Base-by-base conservation (phyloP, 2,329 filamentous ascomycete species). In the Cadophora luteo-olivacea region DNA sequence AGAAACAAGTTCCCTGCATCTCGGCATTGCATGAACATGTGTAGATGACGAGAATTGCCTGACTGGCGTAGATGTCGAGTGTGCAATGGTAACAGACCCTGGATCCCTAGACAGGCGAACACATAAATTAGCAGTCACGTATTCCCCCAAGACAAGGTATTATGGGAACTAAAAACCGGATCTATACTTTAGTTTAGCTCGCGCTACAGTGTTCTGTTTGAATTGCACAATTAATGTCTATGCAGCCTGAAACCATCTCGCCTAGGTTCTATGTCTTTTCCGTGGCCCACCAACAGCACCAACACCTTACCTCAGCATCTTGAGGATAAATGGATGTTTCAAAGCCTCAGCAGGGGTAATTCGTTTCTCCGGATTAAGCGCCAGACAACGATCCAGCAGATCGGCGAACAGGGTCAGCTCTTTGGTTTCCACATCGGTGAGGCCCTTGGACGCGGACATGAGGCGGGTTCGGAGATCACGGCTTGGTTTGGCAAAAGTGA, bases 341-440 rank as follows among this genome's bases (percentile, higher is more conserved):
- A 98, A 82, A 61, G 96, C 96, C 76, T 98, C 94, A 16, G 86
- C 84, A 0, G 96, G 92, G 58, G 92, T 95, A 76, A 96, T 92
- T 71, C 96, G 88, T 84, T 97, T 97, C 79, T 97, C 94, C 0
- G 95, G 93, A 77, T 98, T 97, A 72, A 98, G 85, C 68, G 91
- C 89, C 72, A 99, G 84, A 78, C 94, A 98, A 66, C 92, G 91
- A 77, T 97, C 94, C 67, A 99, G 82, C 61, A 99, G 82, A 79
- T 98, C 94, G 73, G 93, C 85, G 80, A 99, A 97, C 64, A 91
- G 85, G 68, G 91, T 90, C 70, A 97, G 82, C 75, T 97, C 93
- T 78, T 90, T 91, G 49, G 87, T 83, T 79, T 96, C 93, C 11
- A 84, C 83, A 70, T 94, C 91, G 61, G 84, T 88, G 84, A 97